Evolutionary conservation across 257 asterid genomes (phyloP).

Genomic region (Ajuga chamaepitys): DNA sequence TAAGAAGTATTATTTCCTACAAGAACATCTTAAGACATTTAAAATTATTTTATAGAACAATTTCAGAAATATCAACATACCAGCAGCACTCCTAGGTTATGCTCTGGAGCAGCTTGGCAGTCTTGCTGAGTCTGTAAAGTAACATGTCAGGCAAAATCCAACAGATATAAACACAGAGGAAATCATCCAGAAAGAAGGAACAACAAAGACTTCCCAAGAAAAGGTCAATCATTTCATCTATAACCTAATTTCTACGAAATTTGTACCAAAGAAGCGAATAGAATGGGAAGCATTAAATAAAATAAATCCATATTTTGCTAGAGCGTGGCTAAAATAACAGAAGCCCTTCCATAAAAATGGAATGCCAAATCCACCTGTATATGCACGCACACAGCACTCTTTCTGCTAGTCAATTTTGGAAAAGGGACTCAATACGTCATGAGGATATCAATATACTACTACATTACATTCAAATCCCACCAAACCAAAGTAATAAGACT

Average conservation of each 20-base stretch:
- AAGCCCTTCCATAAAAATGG: neutral
- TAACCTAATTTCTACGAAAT: neutral
- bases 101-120: constrained; percentile 55
- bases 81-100: constrained; percentile 86
- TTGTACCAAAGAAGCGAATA: neutral
- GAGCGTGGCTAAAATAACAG: neutral
- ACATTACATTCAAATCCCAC: neutral
- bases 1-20: neutral
- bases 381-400: no score
- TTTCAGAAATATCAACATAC: constrained; percentile 27
- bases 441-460: neutral
- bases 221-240: neutral
- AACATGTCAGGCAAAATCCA: constrained; percentile 5
- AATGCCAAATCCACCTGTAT: no score
- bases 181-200: neutral
- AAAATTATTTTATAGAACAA: neutral
- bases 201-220: neutral
- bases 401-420: neutral
- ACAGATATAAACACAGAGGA: neutral
- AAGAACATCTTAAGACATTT: neutral
- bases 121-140: constrained; percentile 47
- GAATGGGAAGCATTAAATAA: neutral
- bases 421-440: neutral
- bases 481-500: neutral
- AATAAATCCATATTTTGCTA: neutral